These are phyloP conservation scores for Aspergillus panamensis DNA, from an alignment of 495 filamentous ascomycete species.

Conservation along the genomic window DNA sequence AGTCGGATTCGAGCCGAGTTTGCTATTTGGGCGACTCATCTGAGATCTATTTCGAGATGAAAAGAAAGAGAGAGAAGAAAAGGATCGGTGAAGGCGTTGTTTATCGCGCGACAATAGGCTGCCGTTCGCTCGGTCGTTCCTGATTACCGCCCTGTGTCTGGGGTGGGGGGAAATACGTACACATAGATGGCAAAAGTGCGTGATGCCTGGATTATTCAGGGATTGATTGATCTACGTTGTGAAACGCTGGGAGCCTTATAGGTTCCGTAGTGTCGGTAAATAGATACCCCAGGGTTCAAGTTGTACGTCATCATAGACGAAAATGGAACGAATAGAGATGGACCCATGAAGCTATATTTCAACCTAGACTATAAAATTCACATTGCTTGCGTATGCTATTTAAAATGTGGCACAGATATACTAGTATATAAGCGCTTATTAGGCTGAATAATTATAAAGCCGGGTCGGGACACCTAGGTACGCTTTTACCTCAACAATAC, in stretches of 20 bases:
- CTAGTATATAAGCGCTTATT: no score
- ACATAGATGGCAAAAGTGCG: background rate
- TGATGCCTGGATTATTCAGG: background rate
- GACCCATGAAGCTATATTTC: background rate
- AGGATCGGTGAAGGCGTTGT: no score
- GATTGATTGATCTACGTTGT: background rate
- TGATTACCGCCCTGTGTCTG: no score
- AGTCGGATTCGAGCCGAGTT: no score
- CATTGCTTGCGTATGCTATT: background rate
- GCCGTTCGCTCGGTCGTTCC: no score
- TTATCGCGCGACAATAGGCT: no score
- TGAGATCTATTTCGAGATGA: no score
- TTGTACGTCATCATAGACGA: background rate
- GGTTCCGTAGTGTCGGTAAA: background rate
- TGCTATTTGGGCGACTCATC: no score
- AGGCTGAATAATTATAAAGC: no score
- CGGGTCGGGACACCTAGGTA: no score
- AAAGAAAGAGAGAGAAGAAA: no score
- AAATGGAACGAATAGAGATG: background rate
- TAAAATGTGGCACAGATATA: background rate
- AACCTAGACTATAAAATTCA: background rate
- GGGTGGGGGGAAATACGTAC: background rate
- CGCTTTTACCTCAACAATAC: no score
- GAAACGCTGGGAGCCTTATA: background rate
- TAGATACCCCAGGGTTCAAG: background rate